phyloP scores from a whole-genome alignment of 2,329 filamentous ascomycete genomes.

The Neonectria punicea region DNA sequence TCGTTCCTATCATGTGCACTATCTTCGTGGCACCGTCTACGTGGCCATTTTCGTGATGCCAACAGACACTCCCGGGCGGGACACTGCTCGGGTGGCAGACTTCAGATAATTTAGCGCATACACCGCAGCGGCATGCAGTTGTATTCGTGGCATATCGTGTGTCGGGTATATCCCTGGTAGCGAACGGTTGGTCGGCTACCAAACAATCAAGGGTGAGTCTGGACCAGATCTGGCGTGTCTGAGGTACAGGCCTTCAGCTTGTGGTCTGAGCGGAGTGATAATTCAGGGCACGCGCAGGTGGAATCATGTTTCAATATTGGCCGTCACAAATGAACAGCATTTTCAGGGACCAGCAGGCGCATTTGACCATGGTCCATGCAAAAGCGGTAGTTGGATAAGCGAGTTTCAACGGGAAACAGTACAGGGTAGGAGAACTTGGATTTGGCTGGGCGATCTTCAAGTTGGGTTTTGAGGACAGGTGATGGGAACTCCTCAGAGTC shows the following conservation, averaged over 20 bases:
- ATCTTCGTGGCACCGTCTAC: not conserved
- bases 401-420: not conserved
- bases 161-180: slow-evolving; percentile 3
- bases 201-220: not conserved
- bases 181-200: not conserved
- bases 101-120: not conserved
- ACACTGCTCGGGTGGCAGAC: not conserved
- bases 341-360: not conserved
- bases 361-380: not conserved
- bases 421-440: not conserved
- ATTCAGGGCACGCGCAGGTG: not conserved
- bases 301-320: not conserved
- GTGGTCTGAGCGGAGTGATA: not conserved
- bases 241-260: not conserved
- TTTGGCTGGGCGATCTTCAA: too few relatives aligned
- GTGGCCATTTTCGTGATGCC: not conserved
- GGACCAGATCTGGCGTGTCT: not conserved
- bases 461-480: too few relatives aligned
- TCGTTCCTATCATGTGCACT: not conserved
- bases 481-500: too few relatives aligned
- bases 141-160: slow-evolving; percentile 14
- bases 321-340: not conserved
- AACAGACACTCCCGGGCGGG: not conserved
- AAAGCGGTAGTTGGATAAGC: too few relatives aligned
- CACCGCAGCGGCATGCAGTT: not conserved